Percentiles rank a stretch among this genome's conserved stretches.
Conservation (phyloP, 1,284 basidiomycete species). For the Melampsora americana region DNA sequence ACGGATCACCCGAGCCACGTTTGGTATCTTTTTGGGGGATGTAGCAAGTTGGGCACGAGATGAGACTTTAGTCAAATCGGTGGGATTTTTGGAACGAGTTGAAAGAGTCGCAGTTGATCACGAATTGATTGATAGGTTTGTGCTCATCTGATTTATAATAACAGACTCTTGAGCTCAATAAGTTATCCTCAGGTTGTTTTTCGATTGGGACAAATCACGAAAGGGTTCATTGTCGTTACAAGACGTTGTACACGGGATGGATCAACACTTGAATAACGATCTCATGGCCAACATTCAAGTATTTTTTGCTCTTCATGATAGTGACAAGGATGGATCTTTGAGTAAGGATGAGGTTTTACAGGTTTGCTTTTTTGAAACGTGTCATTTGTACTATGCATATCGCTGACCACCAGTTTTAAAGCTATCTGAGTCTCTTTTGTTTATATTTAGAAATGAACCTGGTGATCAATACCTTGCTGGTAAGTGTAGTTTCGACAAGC, state of each 20-base stretch:
- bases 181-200: conserved; percentile 71
- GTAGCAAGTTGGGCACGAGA: conserved; percentile 94
- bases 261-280: conserved; percentile 90
- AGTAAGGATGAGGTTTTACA: conserved; percentile 92
- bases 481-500: background rate
- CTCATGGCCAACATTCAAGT: conserved; percentile 97
- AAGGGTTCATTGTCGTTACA: conserved; percentile 67
- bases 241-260: conserved; percentile 84
- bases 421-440: conserved; percentile 58
- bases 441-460: conserved; percentile 95
- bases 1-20: conserved; percentile 79
- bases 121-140: conserved; percentile 62
- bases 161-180: conserved; percentile 23
- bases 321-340: conserved; percentile 87
- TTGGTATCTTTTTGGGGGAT: conserved; percentile 84
- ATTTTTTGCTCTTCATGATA: conserved; percentile 96
- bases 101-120: conserved; percentile 77
- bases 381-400: background rate
- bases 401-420: conserved; percentile 18
- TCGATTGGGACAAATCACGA: conserved; percentile 79
- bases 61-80: conserved; percentile 83
- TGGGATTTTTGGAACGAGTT: conserved; percentile 75
- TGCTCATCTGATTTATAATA: background rate
- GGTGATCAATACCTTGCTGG: conserved; percentile 89
- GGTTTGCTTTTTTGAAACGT: conserved; percentile 82